Percentiles rank a stretch among this genome's conserved stretches.
These are phyloP conservation scores for Candida silvicultrix DNA, from an alignment of 805 yeast genomes.

Conservation along the genomic window DNA sequence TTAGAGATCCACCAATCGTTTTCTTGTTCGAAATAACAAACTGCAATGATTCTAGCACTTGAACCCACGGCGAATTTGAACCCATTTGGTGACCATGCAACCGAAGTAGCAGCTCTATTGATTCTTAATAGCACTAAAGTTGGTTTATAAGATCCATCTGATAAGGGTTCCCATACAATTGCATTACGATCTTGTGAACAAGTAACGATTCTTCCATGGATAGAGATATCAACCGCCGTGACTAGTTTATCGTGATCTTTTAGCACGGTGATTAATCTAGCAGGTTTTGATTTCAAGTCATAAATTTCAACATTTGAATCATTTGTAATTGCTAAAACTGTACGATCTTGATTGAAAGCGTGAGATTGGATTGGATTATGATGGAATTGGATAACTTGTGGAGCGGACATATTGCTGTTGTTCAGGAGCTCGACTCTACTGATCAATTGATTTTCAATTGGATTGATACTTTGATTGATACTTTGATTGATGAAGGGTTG, in stretches of 20 bases:
- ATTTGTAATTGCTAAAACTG: constrained; percentile 74
- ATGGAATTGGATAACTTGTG: constrained; percentile 54
- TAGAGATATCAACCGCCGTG: constrained; percentile 88
- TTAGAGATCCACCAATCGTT: constrained; percentile 99
- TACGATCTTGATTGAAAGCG: constrained; percentile 66
- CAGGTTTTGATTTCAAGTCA: constrained; percentile 43
- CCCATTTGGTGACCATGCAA: constrained; percentile 95
- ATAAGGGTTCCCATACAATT: constrained; percentile 83
- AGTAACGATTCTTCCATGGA: constrained; percentile 86
- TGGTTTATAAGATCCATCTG: constrained; percentile 65
- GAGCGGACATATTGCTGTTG: neutral
- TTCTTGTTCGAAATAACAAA: constrained; percentile 92
- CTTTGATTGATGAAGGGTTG: neutral
- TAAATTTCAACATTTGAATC: constrained; percentile 73
- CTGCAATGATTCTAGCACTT: constrained; percentile 89
- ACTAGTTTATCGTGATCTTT: constrained; percentile 89
- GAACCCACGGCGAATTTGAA: constrained; percentile 95
- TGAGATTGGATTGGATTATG: constrained; percentile 88
- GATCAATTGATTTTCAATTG: constrained; percentile 1
- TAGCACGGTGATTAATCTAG: constrained; percentile 59
- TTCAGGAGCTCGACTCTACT: constrained; percentile 32
- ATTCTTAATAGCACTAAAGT: constrained; percentile 89
- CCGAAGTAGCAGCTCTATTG: constrained; percentile 91
- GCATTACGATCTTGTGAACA: constrained; percentile 98
- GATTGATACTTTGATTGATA: too few relatives aligned